Conservation (phyloP, 2,329 filamentous ascomycete genomes). For the Ophiostoma angusticollis region DNA sequence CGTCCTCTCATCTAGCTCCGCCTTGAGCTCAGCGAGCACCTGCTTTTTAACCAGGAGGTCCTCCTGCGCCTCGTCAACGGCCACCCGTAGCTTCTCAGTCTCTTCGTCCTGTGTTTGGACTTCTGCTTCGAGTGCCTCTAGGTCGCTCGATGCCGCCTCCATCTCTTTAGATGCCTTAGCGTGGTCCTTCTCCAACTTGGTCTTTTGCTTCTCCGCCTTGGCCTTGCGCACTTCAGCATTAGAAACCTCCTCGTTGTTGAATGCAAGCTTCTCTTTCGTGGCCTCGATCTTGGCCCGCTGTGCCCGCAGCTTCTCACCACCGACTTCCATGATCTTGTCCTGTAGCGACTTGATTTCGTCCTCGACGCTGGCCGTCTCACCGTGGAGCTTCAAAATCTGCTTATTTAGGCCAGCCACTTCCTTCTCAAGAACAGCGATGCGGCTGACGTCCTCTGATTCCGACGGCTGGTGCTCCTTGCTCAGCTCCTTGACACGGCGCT, state of each 20-base stretch:
- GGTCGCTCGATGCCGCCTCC: slow-evolving; percentile 55
- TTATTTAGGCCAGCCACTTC: slow-evolving; percentile 62
- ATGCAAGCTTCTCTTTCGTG: slow-evolving; percentile 72
- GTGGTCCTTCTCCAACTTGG: slow-evolving; percentile 75
- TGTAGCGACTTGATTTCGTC: slow-evolving; percentile 86
- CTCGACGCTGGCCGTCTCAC: slow-evolving; percentile 81
- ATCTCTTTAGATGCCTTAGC: slow-evolving; percentile 70
- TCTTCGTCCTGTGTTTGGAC: slow-evolving; percentile 64
- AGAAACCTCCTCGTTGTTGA: slow-evolving; percentile 69
- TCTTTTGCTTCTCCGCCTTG: slow-evolving; percentile 86
- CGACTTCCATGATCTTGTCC: slow-evolving; percentile 96
- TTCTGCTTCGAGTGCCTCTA: slow-evolving; percentile 67
- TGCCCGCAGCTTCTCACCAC: slow-evolving; percentile 79
- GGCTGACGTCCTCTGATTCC: slow-evolving; percentile 64
- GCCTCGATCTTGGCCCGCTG: slow-evolving; percentile 87
- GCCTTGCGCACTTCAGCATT: slow-evolving; percentile 76
- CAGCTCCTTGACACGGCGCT: slow-evolving; percentile 77
- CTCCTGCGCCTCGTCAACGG: slow-evolving; percentile 72
- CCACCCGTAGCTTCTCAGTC: slow-evolving; percentile 57
- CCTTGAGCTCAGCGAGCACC: slow-evolving; percentile 66
- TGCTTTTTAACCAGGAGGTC: slow-evolving; percentile 66
- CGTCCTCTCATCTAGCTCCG: slow-evolving; percentile 75
- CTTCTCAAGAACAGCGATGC: slow-evolving; percentile 60
- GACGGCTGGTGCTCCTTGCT: slow-evolving; percentile 69
- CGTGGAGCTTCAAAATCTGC: slow-evolving; percentile 66